These are phyloP conservation scores for Diplodia mutila DNA, from an alignment of 2,329 filamentous ascomycete genomes.

Conservation along the genomic window DNA sequence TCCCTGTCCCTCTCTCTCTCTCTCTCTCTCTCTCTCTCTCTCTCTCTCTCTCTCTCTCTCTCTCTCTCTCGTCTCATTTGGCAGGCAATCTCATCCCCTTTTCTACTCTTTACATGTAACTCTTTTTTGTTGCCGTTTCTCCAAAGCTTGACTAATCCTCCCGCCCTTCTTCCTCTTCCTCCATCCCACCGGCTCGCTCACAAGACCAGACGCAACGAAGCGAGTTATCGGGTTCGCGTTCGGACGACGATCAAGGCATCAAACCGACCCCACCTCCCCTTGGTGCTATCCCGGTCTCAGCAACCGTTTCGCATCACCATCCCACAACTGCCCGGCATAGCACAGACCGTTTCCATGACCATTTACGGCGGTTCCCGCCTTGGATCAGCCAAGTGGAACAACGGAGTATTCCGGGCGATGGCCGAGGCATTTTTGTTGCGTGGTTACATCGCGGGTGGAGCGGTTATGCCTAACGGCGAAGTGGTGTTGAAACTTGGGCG, in stretches of 20 bases:
- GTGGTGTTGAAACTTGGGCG: too few species aligned
- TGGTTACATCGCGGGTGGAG: not conserved
- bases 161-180: not conserved
- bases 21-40: too few species aligned
- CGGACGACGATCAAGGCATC: not conserved
- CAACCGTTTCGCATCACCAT: conserved; percentile 9
- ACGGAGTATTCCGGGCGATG: not conserved
- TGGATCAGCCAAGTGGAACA: not conserved
- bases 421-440: not conserved
- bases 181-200: not conserved
- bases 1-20: too few species aligned
- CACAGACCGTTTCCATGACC: not conserved
- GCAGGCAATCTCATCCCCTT: not conserved
- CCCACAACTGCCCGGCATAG: not conserved
- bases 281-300: conserved; percentile 8
- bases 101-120: too few species aligned
- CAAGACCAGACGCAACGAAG: not conserved
- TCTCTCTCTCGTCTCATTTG: too few species aligned
- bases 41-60: too few species aligned
- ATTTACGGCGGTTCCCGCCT: not conserved
- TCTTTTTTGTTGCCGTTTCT: not conserved
- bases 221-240: not conserved
- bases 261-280: not conserved
- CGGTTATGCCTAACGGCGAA: too few species aligned
- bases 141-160: not conserved